These are phyloP conservation scores for Coemansia biformis DNA, from an alignment of 192 early-diverging fungal species.

Conservation along the genomic window DNA sequence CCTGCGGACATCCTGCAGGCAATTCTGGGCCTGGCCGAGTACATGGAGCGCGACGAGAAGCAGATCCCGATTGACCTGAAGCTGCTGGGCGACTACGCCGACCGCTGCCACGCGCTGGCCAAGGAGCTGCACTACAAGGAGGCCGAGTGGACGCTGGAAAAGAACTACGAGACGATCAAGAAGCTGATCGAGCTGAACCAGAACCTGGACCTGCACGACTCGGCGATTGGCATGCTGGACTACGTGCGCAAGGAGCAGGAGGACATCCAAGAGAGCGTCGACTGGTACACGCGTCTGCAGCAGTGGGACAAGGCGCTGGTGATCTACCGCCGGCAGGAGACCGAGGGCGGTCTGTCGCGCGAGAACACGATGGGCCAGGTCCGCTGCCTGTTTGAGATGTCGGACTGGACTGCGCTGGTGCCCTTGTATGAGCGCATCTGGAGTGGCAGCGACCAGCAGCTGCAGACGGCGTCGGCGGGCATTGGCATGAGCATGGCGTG, in stretches of 20 bases:
- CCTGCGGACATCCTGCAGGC: conserved; percentile 91
- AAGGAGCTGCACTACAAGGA: conserved; percentile 99
- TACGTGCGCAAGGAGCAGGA: conserved; percentile 73
- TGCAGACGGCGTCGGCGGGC: conserved; percentile 72
- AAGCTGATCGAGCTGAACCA: conserved; percentile 91
- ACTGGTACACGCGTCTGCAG: conserved; percentile 91
- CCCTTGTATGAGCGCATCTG: conserved; percentile 74
- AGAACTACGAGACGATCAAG: conserved; percentile 80
- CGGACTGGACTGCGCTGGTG: conserved; percentile 85
- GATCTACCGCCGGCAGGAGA: conserved; percentile 73
- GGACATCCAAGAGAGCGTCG: conserved; percentile 78
- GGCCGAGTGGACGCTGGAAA: conserved; percentile 81
- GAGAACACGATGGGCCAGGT: conserved; percentile 77
- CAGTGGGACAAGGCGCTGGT: conserved; percentile 90
- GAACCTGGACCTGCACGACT: conserved; percentile 91
- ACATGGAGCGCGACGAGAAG: conserved; percentile 98
- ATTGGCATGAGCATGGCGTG: conserved; percentile 91
- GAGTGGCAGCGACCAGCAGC: conserved; percentile 53
- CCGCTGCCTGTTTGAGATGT: conserved; percentile 86
- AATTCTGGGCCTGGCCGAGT: conserved; percentile 90
- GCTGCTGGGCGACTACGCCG: conserved; percentile 81
- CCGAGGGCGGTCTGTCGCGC: conserved; percentile 14
- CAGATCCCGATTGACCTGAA: conserved; percentile 89
- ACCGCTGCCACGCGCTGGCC: conserved; percentile 90
- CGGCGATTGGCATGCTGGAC: conserved; percentile 89